Conservation (phyloP, 345 rosid species). For the Eucalyptus shirleyi region DNA sequence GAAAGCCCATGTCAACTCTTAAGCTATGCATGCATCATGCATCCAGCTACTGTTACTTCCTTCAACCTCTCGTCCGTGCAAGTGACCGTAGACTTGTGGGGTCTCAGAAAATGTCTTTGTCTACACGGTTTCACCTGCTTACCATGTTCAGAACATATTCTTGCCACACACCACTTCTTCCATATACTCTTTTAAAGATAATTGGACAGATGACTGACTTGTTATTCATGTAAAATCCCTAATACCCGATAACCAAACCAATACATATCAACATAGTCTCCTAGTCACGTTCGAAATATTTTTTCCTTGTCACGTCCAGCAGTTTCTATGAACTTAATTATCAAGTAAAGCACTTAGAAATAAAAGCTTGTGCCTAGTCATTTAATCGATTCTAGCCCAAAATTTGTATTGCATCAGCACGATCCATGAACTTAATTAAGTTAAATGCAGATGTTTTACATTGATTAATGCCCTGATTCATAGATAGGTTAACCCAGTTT, state of each 20-base stretch:
- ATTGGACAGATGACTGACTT: neutral
- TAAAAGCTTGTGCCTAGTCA: neutral
- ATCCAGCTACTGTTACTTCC: neutral
- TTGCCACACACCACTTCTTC: neutral
- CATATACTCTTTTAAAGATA: neutral
- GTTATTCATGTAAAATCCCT: neutral
- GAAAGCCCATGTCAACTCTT: neutral
- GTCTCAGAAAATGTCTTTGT: neutral
- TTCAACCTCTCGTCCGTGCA: neutral
- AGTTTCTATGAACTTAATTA: too few species aligned
- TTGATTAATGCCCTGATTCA: neutral
- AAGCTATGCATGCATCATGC: neutral
- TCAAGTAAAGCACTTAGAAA: neutral
- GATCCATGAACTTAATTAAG: too few species aligned
- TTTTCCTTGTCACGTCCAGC: neutral
- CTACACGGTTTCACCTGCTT: neutral
- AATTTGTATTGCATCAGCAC: neutral
- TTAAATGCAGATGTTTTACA: neutral
- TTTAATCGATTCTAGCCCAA: neutral
- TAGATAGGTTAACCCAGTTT: neutral
- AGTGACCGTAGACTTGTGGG: neutral
- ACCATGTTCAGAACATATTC: neutral
- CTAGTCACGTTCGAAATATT: neutral
- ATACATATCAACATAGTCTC: neutral
- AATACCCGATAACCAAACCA: neutral